Base-by-base conservation (phyloP, 2,329 filamentous ascomycete genomes). In the Talaromyces islandicus region DNA sequence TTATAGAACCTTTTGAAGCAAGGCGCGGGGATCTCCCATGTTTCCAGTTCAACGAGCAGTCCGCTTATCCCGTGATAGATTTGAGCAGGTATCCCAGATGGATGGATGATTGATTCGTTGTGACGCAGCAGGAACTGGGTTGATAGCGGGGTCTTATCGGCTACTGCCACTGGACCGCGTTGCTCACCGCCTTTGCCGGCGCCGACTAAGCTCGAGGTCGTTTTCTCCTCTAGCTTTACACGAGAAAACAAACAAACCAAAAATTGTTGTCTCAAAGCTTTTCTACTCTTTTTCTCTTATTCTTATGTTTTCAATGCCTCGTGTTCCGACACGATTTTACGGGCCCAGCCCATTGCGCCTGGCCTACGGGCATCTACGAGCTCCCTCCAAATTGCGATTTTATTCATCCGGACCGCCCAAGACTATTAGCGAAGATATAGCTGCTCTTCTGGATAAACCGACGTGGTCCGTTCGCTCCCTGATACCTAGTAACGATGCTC, bases 381-480 rank as follows among this genome's bases (percentile, higher is more conserved):
- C 12, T 56, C 35, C 57, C 52, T 24, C 46, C 9, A 17, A 21
- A 38, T 32, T n/a, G 41, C 60, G 60, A 21, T 38, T 14, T 17
- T 62, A 62, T 30, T 59, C 60, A 35, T 57, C 60, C 25, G 41
- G 19, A 32, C 59, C 56, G 11, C 30, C 41, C n/a, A 59, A 60
- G 41, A 41, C 35, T n/a, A 57, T 57, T 1, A 62, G 63, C 60
- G 57, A 62, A 35, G 67, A 72, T 57, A 68, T 75, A 54, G 71
- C 75, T n/a, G 67, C 67, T 1, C 79, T 89, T 58, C 85, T 93
- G 58, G 81, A 85, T 17, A 82, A 83, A 62, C 91, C 92, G 24
- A 88, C 84, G 54, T 97, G 92, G 92, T 96, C 92, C 52, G 87
- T 95, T 65, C 80, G 85, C 35, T 88, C 89, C 9, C 85, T 96